Base-by-base conservation (phyloP, 2,329 filamentous ascomycete genomes). In the Raffaelea arxii region DNA sequence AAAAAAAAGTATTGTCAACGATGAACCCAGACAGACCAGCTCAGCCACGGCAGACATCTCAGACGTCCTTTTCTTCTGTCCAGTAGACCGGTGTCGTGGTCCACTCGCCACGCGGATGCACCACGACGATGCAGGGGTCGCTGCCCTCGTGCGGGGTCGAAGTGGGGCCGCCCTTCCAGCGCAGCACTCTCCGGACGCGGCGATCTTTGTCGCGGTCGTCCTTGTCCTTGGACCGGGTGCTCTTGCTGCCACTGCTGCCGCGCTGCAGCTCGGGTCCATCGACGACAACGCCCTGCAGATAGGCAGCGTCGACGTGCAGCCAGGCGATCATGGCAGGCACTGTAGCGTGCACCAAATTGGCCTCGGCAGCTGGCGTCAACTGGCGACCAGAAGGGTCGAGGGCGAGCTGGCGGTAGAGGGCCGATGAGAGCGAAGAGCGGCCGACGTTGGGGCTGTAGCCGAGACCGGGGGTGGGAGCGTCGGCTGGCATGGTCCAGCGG, bases 71-170 rank as follows among this genome's bases (percentile, higher is more conserved):
- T 1, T 25, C 43, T 25, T 53, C 48, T 2, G 49, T 49, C 51
- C 51, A 53, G 44, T 52, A 51, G 2, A 54, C 51, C 1, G 53
- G 48, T 25, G 48, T 35, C 16, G 48, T 54, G 24, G 53, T 50
- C 53, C 53, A 54, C n/a, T 54, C 53, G 43, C 51, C 53, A 14
- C 51, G 53, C 11, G 53, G 51, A 27, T 55, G 53, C 42, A 55
- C 48, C 40, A 54, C 51, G 11, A 55, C 53, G 16, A 55, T 46
- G 21, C 47, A 50, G 3, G 53, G 51, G 22, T 55, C 50, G 9
- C 41, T 40, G 22, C 53, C 53, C 18, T 50, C 51, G 46, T 55
- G 53, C 12, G 51, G 50, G 10, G 50, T 24, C 4, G 45, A 21
- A 4, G 46, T 36, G 2, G 53, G 53, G 6, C 50, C 53, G 9